Base-by-base conservation (phyloP, 2,329 filamentous ascomycete species). In the Beauveria asiatica region DNA sequence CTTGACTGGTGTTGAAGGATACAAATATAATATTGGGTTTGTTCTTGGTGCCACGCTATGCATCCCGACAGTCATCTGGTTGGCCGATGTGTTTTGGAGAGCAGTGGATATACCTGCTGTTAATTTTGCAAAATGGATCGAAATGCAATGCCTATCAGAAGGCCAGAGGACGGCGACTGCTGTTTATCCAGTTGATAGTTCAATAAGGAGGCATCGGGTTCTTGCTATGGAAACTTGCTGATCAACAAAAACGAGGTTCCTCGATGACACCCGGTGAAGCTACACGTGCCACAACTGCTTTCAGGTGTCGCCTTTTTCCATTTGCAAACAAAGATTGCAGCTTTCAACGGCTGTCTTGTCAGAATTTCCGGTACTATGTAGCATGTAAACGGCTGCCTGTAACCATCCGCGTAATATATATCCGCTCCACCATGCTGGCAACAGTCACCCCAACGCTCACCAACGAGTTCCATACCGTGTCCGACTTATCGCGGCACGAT, bases 41-140 rank as follows among this genome's bases (percentile, higher is more conserved):
- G 65, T 72, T 10, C 69, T 84, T 23, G 76, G 79, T 19, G 73
- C 75, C 0, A 55, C 75, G 13, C 70, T 82, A n/a, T 75, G 78
- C 54, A 74, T 83, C 17, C 80, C 81, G 0, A 69, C 76, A 2
- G 75, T 82, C 5, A 72, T 85, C 16, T 83, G 80, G 76, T 77
- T 75, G 60, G 77, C 81, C 1, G 82, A 85, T 62, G 64, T 85
- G 4, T 84, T 82, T 62, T 83, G 80, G 76, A 74, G 82, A 23
- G 73, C 74, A 2, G 77, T 85, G 17, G 83, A 85, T 64, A 76
- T 77, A 53, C 81, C 81, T 0, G 77, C 78, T 6, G 82, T 85
- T 55, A 76, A 75, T 65, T 80, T 85, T 63, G 78, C 81, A 19
- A 82, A 78, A 67, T 83, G 80, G 81, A 65, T 83, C 2, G 82